A percentile compares a stretch with the other conserved stretches of the same genome.
These are phyloP conservation scores for Exophiala phaeomuriformis DNA, from an alignment of 2,329 filamentous ascomycete genomes.

Conservation along the genomic window DNA sequence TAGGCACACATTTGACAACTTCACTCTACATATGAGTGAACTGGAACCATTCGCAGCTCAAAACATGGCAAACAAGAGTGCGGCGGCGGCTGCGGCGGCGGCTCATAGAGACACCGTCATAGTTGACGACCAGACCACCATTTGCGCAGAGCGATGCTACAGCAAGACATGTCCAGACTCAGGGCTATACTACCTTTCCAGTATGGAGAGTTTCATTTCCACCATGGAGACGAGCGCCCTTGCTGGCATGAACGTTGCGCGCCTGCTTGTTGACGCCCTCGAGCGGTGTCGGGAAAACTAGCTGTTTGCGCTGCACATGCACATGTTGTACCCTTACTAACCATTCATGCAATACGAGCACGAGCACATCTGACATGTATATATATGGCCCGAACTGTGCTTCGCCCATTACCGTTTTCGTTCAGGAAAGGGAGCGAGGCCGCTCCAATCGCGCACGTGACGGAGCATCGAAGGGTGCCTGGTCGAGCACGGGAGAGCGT, in stretches of 20 bases:
- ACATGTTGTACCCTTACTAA: too few relatives aligned
- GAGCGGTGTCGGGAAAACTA: conserved; percentile 5
- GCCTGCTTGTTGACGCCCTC: conserved; percentile 46
- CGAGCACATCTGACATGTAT: neutral
- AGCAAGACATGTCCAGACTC: too few relatives aligned
- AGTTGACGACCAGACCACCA: too few relatives aligned
- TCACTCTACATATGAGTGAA: conserved; percentile 35
- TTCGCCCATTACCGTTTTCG: conserved; percentile 1
- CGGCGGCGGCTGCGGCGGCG: too few relatives aligned
- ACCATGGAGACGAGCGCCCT: conserved; percentile 95
- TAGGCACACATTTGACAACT: conserved; percentile 77
- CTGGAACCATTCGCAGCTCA: neutral
- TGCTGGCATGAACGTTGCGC: conserved; percentile 62
- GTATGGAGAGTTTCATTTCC: conserved; percentile 87
- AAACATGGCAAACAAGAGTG: too few relatives aligned
- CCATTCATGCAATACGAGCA: too few relatives aligned
- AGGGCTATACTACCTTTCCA: conserved; percentile 50
- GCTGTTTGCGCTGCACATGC: too few relatives aligned
- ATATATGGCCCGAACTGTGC: conserved; percentile 1
- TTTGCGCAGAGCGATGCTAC: too few relatives aligned
- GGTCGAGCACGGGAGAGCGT: neutral
- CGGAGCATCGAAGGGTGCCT: neutral
- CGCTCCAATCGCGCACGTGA: neutral
- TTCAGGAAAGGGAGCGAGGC: conserved; percentile 2
- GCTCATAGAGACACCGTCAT: too few relatives aligned